These are phyloP conservation scores for Aspergillus wentii DNA, from an alignment of 495 filamentous ascomycete species.

Conservation along the genomic window DNA sequence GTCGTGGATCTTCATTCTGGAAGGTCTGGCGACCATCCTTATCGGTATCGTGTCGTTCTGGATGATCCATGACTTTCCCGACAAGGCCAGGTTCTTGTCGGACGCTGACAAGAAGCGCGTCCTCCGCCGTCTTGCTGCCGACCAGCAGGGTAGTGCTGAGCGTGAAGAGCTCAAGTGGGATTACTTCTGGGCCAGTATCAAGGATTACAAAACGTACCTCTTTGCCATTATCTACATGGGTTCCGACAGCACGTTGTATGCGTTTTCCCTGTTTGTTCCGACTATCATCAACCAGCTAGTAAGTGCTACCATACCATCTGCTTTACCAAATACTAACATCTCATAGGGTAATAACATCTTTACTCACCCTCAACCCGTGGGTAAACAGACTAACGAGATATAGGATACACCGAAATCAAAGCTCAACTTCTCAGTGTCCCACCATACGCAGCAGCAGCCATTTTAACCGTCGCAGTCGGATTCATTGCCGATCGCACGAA, in stretches of 20 bases:
- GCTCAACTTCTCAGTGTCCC: slow-evolving; percentile 84
- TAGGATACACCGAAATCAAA: slow-evolving; percentile 63
- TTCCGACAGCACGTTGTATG: slow-evolving; percentile 66
- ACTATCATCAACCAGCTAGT: slow-evolving; percentile 66
- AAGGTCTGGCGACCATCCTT: slow-evolving; percentile 38
- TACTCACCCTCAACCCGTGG: neutral
- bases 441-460: slow-evolving; percentile 77
- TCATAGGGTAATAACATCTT: slow-evolving; percentile 14
- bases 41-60: slow-evolving; percentile 73
- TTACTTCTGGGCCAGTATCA: slow-evolving; percentile 71
- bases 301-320: slow-evolving; percentile 9
- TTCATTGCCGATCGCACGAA: slow-evolving; percentile 75
- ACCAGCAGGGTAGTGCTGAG: slow-evolving; percentile 73
- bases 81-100: slow-evolving; percentile 72
- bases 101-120: slow-evolving; percentile 69
- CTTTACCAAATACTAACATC: slow-evolving; percentile 19
- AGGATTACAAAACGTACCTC: slow-evolving; percentile 84
- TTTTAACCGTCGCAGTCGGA: slow-evolving; percentile 72
- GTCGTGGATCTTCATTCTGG: slow-evolving; percentile 71
- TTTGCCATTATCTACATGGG: slow-evolving; percentile 81
- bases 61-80: slow-evolving; percentile 88
- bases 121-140: slow-evolving; percentile 62
- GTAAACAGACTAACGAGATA: slow-evolving; percentile 1
- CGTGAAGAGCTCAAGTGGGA: slow-evolving; percentile 74
- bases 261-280: slow-evolving; percentile 86